Percentiles rank a stretch among this genome's conserved stretches.
Conservation (phyloP, 495 filamentous ascomycete species). For the Aspergillus olivimuriae region DNA sequence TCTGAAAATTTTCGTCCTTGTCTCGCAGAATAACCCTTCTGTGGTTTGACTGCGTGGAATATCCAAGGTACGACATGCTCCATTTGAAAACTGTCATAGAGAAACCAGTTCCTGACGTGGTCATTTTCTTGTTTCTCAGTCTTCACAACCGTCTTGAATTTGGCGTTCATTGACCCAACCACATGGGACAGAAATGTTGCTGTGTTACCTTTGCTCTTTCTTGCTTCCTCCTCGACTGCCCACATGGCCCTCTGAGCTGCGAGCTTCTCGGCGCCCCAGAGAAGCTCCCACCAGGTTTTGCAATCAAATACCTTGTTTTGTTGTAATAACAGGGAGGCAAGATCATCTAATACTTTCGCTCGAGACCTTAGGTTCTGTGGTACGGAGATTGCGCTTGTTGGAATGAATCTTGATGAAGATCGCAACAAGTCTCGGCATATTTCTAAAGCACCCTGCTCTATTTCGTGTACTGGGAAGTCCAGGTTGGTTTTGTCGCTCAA, state of each 20-base stretch:
- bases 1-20: conserved; percentile 38
- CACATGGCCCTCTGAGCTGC: conserved; percentile 77
- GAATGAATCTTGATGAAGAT: conserved; percentile 66
- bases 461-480: conserved; percentile 58
- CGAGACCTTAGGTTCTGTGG: conserved; percentile 72
- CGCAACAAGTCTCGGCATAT: conserved; percentile 78
- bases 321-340: conserved; percentile 59
- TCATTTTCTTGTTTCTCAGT: conserved; percentile 60
- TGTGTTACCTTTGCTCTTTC: conserved; percentile 35
- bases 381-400: conserved; percentile 62
- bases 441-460: conserved; percentile 68
- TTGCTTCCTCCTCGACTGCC: conserved; percentile 61
- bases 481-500: conserved; percentile 59
- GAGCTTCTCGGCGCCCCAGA: conserved; percentile 89
- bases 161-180: conserved; percentile 61
- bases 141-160: conserved; percentile 52
- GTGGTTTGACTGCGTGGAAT: conserved; percentile 61
- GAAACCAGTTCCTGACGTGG: conserved; percentile 72
- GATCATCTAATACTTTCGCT: conserved; percentile 60
- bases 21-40: conserved; percentile 31
- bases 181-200: conserved; percentile 60
- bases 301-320: conserved; percentile 52
- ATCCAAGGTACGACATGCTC: conserved; percentile 72
- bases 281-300: conserved; percentile 65
- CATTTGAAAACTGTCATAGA: conserved; percentile 65